Conservation (phyloP, 2,329 filamentous ascomycete genomes). For the Verticillium nubilum region DNA sequence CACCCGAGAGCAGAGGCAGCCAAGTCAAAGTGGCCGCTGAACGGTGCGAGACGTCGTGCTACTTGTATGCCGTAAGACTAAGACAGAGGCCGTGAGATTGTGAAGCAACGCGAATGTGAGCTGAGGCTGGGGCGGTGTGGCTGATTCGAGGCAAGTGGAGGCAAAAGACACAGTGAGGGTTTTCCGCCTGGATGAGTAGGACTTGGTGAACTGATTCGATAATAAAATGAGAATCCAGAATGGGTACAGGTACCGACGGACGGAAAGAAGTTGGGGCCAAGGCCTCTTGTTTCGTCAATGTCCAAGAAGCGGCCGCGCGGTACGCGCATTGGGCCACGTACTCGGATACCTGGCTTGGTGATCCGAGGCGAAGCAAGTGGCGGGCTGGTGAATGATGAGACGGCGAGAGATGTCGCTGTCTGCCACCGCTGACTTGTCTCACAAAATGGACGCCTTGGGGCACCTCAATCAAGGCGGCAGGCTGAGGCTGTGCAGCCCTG, state of each 20-base stretch:
- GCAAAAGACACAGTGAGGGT: background rate
- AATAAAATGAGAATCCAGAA: background rate
- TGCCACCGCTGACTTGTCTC: no score
- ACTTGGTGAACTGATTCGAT: no score
- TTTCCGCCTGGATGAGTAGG: background rate
- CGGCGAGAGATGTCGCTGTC: background rate
- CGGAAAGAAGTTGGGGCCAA: background rate
- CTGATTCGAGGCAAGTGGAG: background rate
- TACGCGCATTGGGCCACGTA: background rate
- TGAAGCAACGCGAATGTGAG: no score
- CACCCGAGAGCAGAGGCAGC: background rate
- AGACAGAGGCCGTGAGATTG: no score
- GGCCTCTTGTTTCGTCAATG: background rate
- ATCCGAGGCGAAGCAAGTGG: background rate
- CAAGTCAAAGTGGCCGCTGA: background rate
- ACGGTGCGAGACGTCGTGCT: background rate
- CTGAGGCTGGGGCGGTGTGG: no score
- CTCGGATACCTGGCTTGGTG: background rate
- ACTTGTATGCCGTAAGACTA: background rate
- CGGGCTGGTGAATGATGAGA: background rate
- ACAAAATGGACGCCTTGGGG: no score
- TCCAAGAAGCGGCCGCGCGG: background rate
- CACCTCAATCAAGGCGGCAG: no score
- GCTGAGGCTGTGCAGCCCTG: background rate
- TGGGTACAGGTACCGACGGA: background rate